Base-by-base conservation (phyloP, 768 basidiomycete species). In the Russula earlei region DNA sequence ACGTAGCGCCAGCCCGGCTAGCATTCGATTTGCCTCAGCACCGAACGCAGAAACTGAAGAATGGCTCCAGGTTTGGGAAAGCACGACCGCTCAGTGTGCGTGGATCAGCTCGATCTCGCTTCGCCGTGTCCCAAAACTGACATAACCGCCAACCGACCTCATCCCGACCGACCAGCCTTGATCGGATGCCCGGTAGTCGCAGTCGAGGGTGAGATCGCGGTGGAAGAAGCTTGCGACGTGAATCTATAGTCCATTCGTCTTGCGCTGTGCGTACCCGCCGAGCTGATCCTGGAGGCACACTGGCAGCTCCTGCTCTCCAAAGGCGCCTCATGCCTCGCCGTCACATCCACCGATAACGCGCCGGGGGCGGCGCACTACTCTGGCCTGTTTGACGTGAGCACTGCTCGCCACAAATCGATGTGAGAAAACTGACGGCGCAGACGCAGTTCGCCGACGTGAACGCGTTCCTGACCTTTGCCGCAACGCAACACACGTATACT, bases 221-320 rank as follows among this genome's bases (percentile, higher is more conserved):
- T 91, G 17, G 88, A 91, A 67, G 84, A 87, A 42, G 87, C 88
- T 12, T 91, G 87, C 64, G 87, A 88, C 60, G 88, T 85, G 64
- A 64, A 77, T 71, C 43, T 10, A 20, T 14, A 46, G 24, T 38
- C 48, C 48, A 15, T 25, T 14, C 33, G 41, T 7, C 12, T 12
- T 31, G 29, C 27, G 37, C 7, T 44, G 12, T 37, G 33, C 22
- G 22, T 24, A 33, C 14, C 19, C 43, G 19, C 25, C 44, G 52
- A 48, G 56, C 52, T 58, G 56, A 58, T 34, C 37, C 49, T 8
- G 45, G 38, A 48, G 15, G 40, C 24, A 49, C 37, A 17, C 34
- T 48, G 40, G 20, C 44, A 89, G 88, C 65, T 77, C 5, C 74
- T 91, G 19, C 73, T 88, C 20, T 76, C 76, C 9, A 79, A 85